Percentiles rank a stretch among this genome's conserved stretches.
Conservation (phyloP, 495 filamentous ascomycete genomes). For the Hypoxylon fragiforme region DNA sequence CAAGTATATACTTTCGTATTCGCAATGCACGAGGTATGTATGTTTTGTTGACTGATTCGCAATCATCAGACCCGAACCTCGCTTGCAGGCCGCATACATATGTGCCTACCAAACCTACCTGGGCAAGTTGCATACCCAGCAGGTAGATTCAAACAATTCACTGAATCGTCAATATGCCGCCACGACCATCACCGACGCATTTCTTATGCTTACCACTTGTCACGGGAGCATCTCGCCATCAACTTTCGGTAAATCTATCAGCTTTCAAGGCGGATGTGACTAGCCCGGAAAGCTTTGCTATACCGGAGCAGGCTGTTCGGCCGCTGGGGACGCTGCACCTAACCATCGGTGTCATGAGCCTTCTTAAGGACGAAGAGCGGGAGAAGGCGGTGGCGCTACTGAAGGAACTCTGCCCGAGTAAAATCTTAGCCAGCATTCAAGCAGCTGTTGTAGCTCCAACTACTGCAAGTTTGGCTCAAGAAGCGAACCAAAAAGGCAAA, state of each 20-base stretch:
- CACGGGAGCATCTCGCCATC: constrained; percentile 60
- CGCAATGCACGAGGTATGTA: too few species aligned
- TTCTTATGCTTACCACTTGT: constrained; percentile 86
- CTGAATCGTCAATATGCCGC: constrained; percentile 36
- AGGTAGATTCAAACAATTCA: too few species aligned
- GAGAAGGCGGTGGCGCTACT: constrained; percentile 62
- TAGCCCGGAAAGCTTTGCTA: constrained; percentile 39
- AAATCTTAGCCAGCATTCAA: constrained; percentile 48
- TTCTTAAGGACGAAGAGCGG: constrained; percentile 59
- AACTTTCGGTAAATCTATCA: constrained; percentile 63
- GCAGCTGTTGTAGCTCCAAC: constrained; percentile 9
- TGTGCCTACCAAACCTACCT: too few species aligned
- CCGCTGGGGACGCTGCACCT: constrained; percentile 82
- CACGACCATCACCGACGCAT: constrained; percentile 65
- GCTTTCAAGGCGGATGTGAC: constrained; percentile 63
- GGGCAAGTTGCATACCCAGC: too few species aligned
- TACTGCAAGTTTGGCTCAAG: constrained; percentile 2
- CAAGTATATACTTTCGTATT: too few species aligned
- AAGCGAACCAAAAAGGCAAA: neutral
- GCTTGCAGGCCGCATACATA: too few species aligned
- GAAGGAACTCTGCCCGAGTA: constrained; percentile 52
- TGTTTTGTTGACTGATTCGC: too few species aligned
- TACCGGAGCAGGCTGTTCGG: constrained; percentile 65
- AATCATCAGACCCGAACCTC: too few species aligned
- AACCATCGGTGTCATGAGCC: constrained; percentile 85